Evolutionary conservation across 1,284 basidiomycete species (phyloP), one percentile per base, ranked within the genome.

Genomic region (Anthracocystis walkeri): DNA sequence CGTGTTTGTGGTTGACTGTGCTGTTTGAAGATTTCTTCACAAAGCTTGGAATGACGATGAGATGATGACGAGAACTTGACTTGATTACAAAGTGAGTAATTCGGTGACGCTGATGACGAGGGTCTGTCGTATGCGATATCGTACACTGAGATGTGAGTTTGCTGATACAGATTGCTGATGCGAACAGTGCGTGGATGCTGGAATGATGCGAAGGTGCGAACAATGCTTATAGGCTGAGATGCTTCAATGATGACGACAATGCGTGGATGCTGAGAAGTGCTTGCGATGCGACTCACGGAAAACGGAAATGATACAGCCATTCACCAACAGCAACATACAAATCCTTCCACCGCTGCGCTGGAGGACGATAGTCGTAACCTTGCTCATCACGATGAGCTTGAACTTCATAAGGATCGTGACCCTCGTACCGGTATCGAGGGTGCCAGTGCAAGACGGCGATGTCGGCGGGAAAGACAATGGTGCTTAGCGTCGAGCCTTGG

Each of bases 261-360:
- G 35, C 33, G 6, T 33, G 33, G 33, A 7, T 33, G 29, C 29
- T 29, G 29, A 29, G 29, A 29, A 29, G 2, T 33, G 7, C 2
- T 2, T 16, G 14, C 35, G 35, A 38, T 3, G 14, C 41, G 16
- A 16, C 11, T 63, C 35, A 74, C 8, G 65, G 60, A 61, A 66
- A 69, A 10, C 65, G 35, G 11, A 74, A 74, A 27, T 65, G 71
- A 38, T 74, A 74, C 5, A 74, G 31, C 62, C 65, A 69, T 6
- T 51, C 25, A 4, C 60, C 71, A 3, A 38, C 61, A 3, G 29
- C 61, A 10, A 69, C 65, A 16, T 20, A 65, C 5, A 74, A 62
- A 29, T 74, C 71, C 38, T 52, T 65, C 57, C 61, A 69, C 14
- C 33, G 44, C 42, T 48, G 49, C n/a, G 33, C 8, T 11, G 60